Evolutionary conservation across 1,284 basidiomycete species (phyloP).

Genomic region (Singerocomus inundabilis): DNA sequence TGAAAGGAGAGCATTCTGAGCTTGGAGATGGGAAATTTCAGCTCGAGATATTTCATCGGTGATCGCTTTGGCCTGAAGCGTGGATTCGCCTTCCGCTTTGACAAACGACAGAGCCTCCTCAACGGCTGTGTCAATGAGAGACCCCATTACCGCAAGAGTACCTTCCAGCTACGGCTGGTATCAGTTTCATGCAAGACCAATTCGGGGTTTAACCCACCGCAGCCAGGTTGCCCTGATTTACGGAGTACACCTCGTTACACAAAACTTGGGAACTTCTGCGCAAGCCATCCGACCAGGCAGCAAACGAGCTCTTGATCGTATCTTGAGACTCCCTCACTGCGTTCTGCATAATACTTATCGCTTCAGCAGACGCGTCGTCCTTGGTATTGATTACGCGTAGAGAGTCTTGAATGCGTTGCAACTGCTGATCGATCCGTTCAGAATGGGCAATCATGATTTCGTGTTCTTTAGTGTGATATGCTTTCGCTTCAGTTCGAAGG

Average conservation of each 20-base stretch:
- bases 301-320: conserved; percentile 51
- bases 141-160: conserved; percentile 49
- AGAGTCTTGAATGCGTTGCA: conserved; percentile 55
- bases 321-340: conserved; percentile 54
- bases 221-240: conserved; percentile 44
- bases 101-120: conserved; percentile 59
- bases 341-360: conserved; percentile 46
- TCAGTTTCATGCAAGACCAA: background rate
- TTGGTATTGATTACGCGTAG: conserved; percentile 58
- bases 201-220: conserved; percentile 36
- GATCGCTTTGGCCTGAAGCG: conserved; percentile 50
- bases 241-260: conserved; percentile 44
- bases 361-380: conserved; percentile 54
- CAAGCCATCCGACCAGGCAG: conserved; percentile 53
- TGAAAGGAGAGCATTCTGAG: conserved; percentile 71
- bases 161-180: conserved; percentile 45
- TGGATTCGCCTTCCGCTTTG: conserved; percentile 50
- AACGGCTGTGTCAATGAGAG: conserved; percentile 60
- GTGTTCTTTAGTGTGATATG: conserved; percentile 57
- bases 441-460: conserved; percentile 53
- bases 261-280: conserved; percentile 48
- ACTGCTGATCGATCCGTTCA: conserved; percentile 58
- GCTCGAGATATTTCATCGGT: conserved; percentile 50
- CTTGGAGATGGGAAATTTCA: conserved; percentile 65
- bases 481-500: conserved; percentile 56